phyloP scores from a whole-genome alignment of 2,329 filamentous ascomycete genomes.

The Alternaria atra region DNA sequence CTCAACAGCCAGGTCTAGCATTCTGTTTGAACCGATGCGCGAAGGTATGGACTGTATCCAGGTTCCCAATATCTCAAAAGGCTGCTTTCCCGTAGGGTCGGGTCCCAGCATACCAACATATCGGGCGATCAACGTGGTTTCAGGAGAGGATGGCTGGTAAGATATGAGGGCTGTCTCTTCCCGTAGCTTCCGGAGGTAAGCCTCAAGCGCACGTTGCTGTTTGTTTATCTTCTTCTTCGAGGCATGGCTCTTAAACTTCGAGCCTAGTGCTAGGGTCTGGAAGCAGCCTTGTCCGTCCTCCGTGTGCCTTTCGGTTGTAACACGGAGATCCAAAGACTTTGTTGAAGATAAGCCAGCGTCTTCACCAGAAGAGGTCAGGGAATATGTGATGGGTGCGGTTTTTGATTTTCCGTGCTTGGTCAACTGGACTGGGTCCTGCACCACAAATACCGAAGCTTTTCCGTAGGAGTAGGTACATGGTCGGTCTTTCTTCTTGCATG shows the following conservation, averaged over 20 bases:
- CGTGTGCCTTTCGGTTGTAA: slow-evolving; percentile 30
- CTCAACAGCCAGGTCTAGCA: slow-evolving; percentile 41
- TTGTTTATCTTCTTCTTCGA: slow-evolving; percentile 24
- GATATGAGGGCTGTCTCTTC: slow-evolving; percentile 9
- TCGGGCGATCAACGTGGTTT: slow-evolving; percentile 31
- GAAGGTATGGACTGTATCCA: slow-evolving; percentile 43
- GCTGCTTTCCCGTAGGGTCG: slow-evolving; percentile 20
- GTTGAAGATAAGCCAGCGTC: slow-evolving; percentile 1
- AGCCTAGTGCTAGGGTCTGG: slow-evolving; percentile 32
- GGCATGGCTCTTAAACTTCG: slow-evolving; percentile 17
- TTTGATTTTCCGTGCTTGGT: slow-evolving; percentile 41
- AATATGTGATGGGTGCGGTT: slow-evolving; percentile 22
- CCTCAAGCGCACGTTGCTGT: slow-evolving; percentile 26
- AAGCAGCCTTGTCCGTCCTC: slow-evolving; percentile 38
- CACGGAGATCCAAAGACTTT: slow-evolving; percentile 21
- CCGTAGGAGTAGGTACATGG: slow-evolving; percentile 41
- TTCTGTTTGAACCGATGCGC: slow-evolving; percentile 34
- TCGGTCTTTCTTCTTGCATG: slow-evolving; percentile 41
- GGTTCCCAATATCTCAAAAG: slow-evolving; percentile 37
- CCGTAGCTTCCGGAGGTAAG: slow-evolving; percentile 25
- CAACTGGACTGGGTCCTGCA: slow-evolving; percentile 40
- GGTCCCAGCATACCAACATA: slow-evolving; percentile 37
- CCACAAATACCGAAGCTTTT: slow-evolving; percentile 36
- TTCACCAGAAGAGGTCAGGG: slow-evolving; percentile 12
- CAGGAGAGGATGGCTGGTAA: slow-evolving; percentile 25